Percentiles rank a stretch among this genome's conserved stretches.
Conservation (phyloP, 139 green algal genomes). For the Chlorella vulgaris region DNA sequence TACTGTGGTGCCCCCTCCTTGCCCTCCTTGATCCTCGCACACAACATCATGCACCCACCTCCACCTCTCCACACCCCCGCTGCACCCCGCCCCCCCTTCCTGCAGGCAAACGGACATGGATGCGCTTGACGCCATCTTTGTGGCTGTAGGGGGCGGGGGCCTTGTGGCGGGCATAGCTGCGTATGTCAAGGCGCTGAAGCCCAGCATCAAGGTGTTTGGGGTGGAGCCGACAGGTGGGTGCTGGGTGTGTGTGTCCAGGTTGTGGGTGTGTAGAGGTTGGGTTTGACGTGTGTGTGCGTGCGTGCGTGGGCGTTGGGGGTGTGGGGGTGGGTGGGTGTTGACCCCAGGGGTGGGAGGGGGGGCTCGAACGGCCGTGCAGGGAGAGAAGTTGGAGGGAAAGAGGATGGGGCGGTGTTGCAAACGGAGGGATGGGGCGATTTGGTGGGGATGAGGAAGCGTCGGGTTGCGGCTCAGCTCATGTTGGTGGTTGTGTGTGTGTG, state of each 20-base stretch:
- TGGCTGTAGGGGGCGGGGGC: conserved; percentile 92
- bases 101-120: conserved; percentile 51
- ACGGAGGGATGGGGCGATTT: no score
- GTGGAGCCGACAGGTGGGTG: conserved; percentile 82
- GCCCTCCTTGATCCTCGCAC: no score
- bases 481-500: neutral
- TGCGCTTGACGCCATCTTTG: conserved; percentile 88
- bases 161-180: conserved; percentile 92
- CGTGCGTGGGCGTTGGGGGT: neutral
- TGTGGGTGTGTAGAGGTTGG: neutral
- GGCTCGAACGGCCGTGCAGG: no score
- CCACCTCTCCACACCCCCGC: neutral
- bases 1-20: no score
- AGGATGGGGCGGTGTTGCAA: no score
- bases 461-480: neutral
- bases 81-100: neutral
- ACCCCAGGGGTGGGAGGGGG: no score
- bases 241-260: no score
- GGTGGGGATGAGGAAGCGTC: no score
- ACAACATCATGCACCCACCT: neutral
- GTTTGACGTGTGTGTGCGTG: neutral
- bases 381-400: no score
- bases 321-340: no score
- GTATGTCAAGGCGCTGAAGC: conserved; percentile 88
- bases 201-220: conserved; percentile 86